Evolutionary conservation across 345 rosid species (phyloP).

Genomic region (Schrenkiella parvula): DNA sequence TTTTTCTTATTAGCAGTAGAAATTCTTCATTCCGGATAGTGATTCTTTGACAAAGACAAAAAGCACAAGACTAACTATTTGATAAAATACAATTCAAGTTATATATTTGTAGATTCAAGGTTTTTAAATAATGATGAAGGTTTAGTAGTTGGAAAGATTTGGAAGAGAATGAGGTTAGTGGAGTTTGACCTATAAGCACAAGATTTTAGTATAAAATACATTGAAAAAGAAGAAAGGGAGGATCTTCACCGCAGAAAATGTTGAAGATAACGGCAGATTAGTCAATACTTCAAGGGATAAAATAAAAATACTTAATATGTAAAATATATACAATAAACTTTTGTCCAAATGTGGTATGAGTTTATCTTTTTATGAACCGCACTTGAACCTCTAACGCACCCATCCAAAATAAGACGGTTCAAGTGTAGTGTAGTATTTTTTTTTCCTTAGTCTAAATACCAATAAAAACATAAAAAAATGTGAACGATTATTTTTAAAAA

Average conservation of each 20-base stretch:
- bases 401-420: background rate
- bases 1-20: background rate
- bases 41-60: background rate
- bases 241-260: slow-evolving; percentile 8
- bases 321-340: background rate
- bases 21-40: background rate
- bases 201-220: slow-evolving; percentile 4
- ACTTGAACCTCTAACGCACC: background rate
- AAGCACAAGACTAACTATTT: no score
- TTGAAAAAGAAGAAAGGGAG: background rate
- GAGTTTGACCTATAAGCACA: slow-evolving; percentile 30
- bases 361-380: background rate
- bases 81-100: background rate
- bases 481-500: background rate
- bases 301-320: slow-evolving; percentile 1
- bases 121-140: background rate
- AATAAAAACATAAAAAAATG: background rate
- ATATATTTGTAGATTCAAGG: background rate
- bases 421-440: background rate
- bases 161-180: slow-evolving; percentile 25
- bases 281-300: slow-evolving; percentile 29
- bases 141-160: slow-evolving; percentile 1
- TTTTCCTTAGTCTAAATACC: background rate
- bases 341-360: background rate
- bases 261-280: background rate